A percentile compares a stretch with the other conserved stretches of the same genome.
These are phyloP conservation scores for Dysphania ambrosioides DNA, from an alignment of 148 eudicot genomes.

Conservation along the genomic window DNA sequence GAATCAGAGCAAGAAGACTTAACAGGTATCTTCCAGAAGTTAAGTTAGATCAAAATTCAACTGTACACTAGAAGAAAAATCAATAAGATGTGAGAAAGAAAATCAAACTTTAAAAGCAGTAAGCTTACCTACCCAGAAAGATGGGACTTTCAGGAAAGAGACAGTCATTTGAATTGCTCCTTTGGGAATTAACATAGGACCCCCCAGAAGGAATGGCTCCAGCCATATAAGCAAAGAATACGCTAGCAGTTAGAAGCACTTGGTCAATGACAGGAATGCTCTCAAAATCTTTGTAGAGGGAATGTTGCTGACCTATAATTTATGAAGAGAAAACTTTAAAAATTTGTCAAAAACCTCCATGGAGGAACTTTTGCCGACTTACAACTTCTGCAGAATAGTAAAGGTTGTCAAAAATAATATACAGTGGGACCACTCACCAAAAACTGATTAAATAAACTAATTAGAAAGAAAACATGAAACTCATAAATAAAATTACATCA, in stretches of 20 bases:
- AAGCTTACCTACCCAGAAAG: slow-evolving; percentile 80
- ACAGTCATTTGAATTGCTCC: slow-evolving; percentile 32
- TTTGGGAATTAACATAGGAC: slow-evolving; percentile 33
- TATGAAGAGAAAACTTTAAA: slow-evolving; percentile 19
- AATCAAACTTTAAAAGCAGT: slow-evolving; percentile 16
- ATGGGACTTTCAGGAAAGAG: slow-evolving; percentile 42
- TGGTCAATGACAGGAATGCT: slow-evolving; percentile 68
- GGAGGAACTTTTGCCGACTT: slow-evolving; percentile 30
- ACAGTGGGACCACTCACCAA: background rate
- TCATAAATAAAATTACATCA: background rate
- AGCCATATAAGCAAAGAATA: slow-evolving; percentile 80
- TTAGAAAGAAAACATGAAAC: background rate
- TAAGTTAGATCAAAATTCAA: slow-evolving; percentile 3
- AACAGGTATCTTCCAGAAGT: slow-evolving; percentile 11
- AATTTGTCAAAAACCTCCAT: slow-evolving; percentile 22
- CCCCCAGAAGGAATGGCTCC: slow-evolving; percentile 66
- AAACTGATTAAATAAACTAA: background rate
- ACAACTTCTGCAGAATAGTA: slow-evolving; percentile 25
- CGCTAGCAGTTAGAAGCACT: slow-evolving; percentile 66
- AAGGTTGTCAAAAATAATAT: slow-evolving; percentile 1
- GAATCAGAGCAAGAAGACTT: background rate
- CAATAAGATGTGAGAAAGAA: background rate
- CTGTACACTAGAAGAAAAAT: background rate
- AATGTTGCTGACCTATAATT: slow-evolving; percentile 30
- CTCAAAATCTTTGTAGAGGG: slow-evolving; percentile 33